Evolutionary conservation across 495 filamentous ascomycete species (phyloP), one percentile per base, ranked within the genome.

Genomic region (Beverwykella pulmonaria): DNA sequence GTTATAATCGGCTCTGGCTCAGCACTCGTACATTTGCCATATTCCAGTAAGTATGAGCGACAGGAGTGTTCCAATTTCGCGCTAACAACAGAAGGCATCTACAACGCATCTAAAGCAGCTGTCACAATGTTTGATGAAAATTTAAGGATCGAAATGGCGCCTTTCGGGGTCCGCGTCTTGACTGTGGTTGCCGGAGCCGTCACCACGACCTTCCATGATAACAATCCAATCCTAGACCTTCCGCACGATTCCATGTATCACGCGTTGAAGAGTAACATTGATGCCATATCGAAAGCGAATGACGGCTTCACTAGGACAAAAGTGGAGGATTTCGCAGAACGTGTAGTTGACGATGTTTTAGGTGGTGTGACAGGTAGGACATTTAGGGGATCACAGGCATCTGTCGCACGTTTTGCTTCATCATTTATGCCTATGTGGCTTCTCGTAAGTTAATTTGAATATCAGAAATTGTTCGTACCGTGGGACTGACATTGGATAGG

Each of bases 21-120:
- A 9, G 66, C 49, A n/a, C 2, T 23, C 2, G n/a, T 63, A 2
- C 26, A 15, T 54, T 22, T 52, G 53, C 52, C 41, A 19, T 41
- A 46, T 32, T 14, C 19, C 15, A 34, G 56, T 61, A 36, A 47
- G 55, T 67, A 12, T 30, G n/a, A n/a, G n/a, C n/a, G 12, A 41
- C 12, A 39, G 4, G 17, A 5, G 12, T 34, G 32, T 34, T 34
- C 6, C 6, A 5, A 34, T 34, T 34, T 34, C 32, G 6, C 32
- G 17, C n/a, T 48, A 48, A 48, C n/a, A 4, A 5, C 50, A 14
- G 6, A 14, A 47, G 48, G 27, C 52, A 59, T 53, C 10, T 69
- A 65, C 49, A 69, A 61, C 22, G 39, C 61, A 2, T 67, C 63
- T 32, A 71, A 71, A 50, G 65, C 64, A 8, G 68, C 68, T 19